Evolutionary conservation across 805 yeast species (phyloP), one percentile per base, ranked within the genome.

Genomic region (Candida ficus): DNA sequence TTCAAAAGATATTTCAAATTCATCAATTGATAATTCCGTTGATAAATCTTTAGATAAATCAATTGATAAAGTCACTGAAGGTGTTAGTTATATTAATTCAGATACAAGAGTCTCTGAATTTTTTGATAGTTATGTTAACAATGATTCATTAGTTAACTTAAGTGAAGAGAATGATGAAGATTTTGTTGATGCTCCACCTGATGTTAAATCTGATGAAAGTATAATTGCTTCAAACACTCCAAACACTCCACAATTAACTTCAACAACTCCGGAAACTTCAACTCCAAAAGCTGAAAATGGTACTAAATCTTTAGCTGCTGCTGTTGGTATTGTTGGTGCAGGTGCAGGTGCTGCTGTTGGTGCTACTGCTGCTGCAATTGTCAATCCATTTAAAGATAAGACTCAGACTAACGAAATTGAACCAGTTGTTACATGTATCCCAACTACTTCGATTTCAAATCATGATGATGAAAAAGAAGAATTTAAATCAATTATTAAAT

Each of bases 401-500:
- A n/a, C n/a, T n/a, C n/a, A n/a, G n/a, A n/a, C n/a, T 26, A 13
- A 12, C n/a, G n/a, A 14, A 13, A 17, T n/a, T 10, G 32, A 12
- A 23, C 10, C 11, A 13, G n/a, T 12, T 12, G 16, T 12, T 10
- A 13, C n/a, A 11, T 7, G 8, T 26, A 26, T n/a, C 29, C 12
- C 31, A 16, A 17, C 13, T 26, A 12, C 7, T 7, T 13, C 12
- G 2, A 26, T 12, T 26, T 12, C 28, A 5, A 26, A 3, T 6
- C 14, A 30, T 9, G 23, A 33, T 14, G 23, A 23, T n/a, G 35
- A 38, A 23, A 52, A 44, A 35, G 48, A 49, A 29, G 53, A 58
- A 29, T 53, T 60, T 33, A 58, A 53, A 31, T 44, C 46, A 35
- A 33, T 66, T 10, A 52, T 67, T 17, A 52, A 56, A 18, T 48